Base-by-base conservation (phyloP, 73 alveolate species). In the Breviolum minutum region DNA sequence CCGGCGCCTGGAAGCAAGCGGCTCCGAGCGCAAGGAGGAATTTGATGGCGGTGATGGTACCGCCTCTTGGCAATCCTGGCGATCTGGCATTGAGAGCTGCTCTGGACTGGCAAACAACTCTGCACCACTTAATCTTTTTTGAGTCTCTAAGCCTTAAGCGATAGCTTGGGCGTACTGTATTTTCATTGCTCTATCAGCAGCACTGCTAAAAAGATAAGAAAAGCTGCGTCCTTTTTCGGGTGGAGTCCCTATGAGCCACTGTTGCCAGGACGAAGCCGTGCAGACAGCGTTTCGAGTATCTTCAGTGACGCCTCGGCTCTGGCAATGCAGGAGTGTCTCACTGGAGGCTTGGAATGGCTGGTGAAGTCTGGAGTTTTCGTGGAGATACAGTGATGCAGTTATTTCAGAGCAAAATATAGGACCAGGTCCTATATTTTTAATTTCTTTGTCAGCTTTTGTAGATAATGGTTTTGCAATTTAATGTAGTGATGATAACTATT, bases 61-160 rank as follows among this genome's bases (percentile, higher is more conserved):
- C n/a, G 96, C 96, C 9, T 89, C 96, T 9, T 89, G 86, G 85
- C 71, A 66, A 60, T 89, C 96, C n/a, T 89, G 96, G 96, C 30
- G 73, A 12, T 89, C 96, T 48, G 92, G 76, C 17, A 11, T 83
- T 7, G 92, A 83, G 29, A 61, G 76, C 60, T 40, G 90, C 70
- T 9, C 71, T 19, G 92, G 92, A 48, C 16, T 20, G 10, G 86
- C 86, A 9, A 27, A 63, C 60, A 77, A 27, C 26, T 71, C 26
- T 77, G 48, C 63, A 27, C 14, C 11, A 13, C 11, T 66, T 66
- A 17, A 66, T 17, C 11, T 66, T 11, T 17, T 13, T 66, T 66
- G 74, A 66, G 24, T 66, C 24, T 6, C 14, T 8, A 27, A 9
- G 86, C 10, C 63, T 9, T 63, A 77, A 9, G 54, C 54, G 54